Conservation (phyloP, 2,329 filamentous ascomycete species). For the Colletotrichum sp. region DNA sequence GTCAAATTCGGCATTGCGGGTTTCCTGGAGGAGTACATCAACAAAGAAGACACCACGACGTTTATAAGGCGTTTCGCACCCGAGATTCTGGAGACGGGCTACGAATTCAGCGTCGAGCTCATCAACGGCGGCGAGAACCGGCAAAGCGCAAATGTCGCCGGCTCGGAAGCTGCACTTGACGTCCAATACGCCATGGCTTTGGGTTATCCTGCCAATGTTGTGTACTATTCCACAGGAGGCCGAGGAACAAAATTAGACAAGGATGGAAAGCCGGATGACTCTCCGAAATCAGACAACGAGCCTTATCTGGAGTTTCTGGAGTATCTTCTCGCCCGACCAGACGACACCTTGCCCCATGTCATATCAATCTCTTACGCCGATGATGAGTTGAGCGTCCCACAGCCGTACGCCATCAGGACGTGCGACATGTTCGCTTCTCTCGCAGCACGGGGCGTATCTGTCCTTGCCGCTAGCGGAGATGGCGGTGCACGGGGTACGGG, state of each 20-base stretch:
- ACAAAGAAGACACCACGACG: conserved; percentile 42
- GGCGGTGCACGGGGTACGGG: conserved; percentile 48
- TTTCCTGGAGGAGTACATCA: conserved; percentile 54
- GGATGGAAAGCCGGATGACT: conserved; percentile 36
- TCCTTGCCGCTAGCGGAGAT: conserved; percentile 58
- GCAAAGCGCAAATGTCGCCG: conserved; percentile 39
- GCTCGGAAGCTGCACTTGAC: conserved; percentile 52
- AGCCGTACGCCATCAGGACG: conserved; percentile 54
- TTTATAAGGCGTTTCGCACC: conserved; percentile 44
- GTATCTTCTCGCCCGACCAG: conserved; percentile 48
- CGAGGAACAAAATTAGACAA: conserved; percentile 45
- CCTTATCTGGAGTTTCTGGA: conserved; percentile 61
- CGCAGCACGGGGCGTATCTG: conserved; percentile 54
- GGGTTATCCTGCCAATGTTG: conserved; percentile 47
- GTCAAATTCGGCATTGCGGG: conserved; percentile 52
- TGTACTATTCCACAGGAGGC: conserved; percentile 51
- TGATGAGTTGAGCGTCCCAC: conserved; percentile 60
- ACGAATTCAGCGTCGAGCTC: conserved; percentile 44
- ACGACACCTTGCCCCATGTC: conserved; percentile 56
- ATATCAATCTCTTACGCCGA: conserved; percentile 64
- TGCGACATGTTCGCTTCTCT: conserved; percentile 60
- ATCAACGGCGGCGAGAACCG: conserved; percentile 51
- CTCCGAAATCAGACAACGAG: conserved; percentile 50
- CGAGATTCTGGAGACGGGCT: conserved; percentile 35
- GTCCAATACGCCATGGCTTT: conserved; percentile 53